These are phyloP conservation scores for Medicago lupulina DNA, from an alignment of 306 rosid genomes.

Conservation along the genomic window DNA sequence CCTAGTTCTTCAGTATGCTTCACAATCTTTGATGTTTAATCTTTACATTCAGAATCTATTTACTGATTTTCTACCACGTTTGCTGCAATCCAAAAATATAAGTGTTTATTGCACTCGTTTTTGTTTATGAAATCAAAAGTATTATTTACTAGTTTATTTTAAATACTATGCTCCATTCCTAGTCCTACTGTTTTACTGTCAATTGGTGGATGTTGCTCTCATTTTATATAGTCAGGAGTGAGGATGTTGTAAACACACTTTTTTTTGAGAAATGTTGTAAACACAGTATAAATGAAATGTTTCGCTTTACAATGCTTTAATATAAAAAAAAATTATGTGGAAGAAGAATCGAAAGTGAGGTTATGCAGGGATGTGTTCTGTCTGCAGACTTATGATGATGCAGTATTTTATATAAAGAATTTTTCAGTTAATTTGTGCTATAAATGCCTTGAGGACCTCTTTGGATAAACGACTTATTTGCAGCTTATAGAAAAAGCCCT, in stretches of 20 bases:
- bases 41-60: constrained; percentile 20
- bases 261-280: background rate
- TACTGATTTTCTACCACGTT: constrained; percentile 27
- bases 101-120: constrained; percentile 23
- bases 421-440: constrained; percentile 21
- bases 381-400: constrained; percentile 15
- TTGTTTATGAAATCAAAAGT: constrained; percentile 26
- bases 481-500: too few relatives aligned
- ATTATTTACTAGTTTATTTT: constrained; percentile 8
- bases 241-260: background rate
- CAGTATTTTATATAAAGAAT: background rate
- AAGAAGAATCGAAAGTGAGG: constrained; percentile 23
- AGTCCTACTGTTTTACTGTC: constrained; percentile 1
- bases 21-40: background rate
- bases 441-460: background rate
- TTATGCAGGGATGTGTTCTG: constrained; percentile 19
- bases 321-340: background rate
- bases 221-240: constrained; percentile 16
- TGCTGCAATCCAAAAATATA: constrained; percentile 1
- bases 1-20: constrained; percentile 28
- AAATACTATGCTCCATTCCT: background rate
- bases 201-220: constrained; percentile 12
- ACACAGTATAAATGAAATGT: constrained; percentile 2
- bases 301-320: constrained; percentile 18
- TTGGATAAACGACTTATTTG: too few relatives aligned